Base-by-base conservation (phyloP, 345 rosid genomes). In the Theobroma cacao region DNA sequence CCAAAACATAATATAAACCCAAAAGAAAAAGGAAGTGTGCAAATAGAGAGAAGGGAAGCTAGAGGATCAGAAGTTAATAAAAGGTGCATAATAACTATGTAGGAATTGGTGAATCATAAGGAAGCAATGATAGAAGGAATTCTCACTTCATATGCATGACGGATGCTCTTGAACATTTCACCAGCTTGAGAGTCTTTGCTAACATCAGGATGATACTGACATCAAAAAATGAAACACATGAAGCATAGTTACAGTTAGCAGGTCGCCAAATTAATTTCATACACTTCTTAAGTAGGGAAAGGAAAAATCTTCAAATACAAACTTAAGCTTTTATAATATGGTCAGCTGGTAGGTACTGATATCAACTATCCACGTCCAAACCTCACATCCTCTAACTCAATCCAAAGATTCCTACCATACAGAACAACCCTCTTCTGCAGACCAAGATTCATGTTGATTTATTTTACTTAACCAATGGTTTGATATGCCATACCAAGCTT, bases 201-300 rank as follows among this genome's bases (percentile, higher is more conserved):
- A 62, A 93, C 98, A 75, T 95, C 97, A 20, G 98, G 98, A 86
- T 95, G 99, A 78, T 87, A 87, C 97, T 95, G 88, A 30, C 82
- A 78, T 56, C 48, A 72, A 67, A 81, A 73, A 53, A 80, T 67
- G 79, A 69, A 78, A 75, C 47, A 69, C 69, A 67, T 24, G 2
- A 78, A 31, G 41, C 20, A 66, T 4, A 13, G 53, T 7, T 56
- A 77, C 20, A 12, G 4, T 20, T 17, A 48, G 14, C 62, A 60
- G 41, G 7, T 26, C n/a, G 45, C 30, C 38, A 55, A 31, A 55
- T 71, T 34, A 60, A 48, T 36, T 72, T 40, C 76, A 53, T 14
- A 22, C 24, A 56, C 36, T 36, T 33, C 36, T 13, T 36, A 56
- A 24, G 22, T n/a, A 74, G 3, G 1, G 5, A 24, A 33, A 33